A percentile compares a stretch with the other conserved stretches of the same genome.
phyloP scores from a whole-genome alignment of 176 grass and related monocot species.

The Cenchrus purpureus region DNA sequence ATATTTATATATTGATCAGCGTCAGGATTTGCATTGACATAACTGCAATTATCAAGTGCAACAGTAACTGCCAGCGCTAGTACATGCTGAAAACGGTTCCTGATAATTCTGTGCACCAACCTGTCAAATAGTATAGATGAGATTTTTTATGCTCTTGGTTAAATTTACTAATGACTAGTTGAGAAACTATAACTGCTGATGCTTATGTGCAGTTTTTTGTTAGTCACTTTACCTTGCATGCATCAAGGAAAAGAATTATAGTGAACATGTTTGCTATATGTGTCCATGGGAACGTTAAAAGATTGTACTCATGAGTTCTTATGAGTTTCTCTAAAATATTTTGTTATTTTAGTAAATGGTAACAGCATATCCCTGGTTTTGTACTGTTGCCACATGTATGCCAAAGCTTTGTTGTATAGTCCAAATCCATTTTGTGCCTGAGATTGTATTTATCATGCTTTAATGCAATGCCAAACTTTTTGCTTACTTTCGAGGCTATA shows the following conservation, averaged over 20 bases:
- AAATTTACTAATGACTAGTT: background rate
- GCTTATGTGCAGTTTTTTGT: conserved; percentile 3
- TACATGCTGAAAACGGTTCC: background rate
- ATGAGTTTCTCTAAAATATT: background rate
- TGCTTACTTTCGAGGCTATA: background rate
- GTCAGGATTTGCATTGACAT: background rate
- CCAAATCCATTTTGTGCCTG: background rate
- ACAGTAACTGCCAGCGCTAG: background rate
- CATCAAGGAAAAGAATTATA: background rate
- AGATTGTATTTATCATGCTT: conserved; percentile 2
- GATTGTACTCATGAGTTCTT: background rate
- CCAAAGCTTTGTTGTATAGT: conserved; percentile 23
- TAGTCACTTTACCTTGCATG: background rate
- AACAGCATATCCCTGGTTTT: background rate
- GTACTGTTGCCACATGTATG: conserved; percentile 5
- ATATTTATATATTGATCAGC: background rate
- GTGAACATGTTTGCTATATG: background rate
- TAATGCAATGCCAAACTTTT: background rate
- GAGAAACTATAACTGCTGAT: background rate
- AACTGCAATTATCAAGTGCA: background rate
- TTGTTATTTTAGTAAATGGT: background rate
- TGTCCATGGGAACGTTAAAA: background rate
- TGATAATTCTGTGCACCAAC: conserved; percentile 13
- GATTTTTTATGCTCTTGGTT: conserved; percentile 1
- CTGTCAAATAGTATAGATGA: background rate